These are phyloP conservation scores for Brassica nigra DNA, from an alignment of 345 rosid species.

Conservation along the genomic window DNA sequence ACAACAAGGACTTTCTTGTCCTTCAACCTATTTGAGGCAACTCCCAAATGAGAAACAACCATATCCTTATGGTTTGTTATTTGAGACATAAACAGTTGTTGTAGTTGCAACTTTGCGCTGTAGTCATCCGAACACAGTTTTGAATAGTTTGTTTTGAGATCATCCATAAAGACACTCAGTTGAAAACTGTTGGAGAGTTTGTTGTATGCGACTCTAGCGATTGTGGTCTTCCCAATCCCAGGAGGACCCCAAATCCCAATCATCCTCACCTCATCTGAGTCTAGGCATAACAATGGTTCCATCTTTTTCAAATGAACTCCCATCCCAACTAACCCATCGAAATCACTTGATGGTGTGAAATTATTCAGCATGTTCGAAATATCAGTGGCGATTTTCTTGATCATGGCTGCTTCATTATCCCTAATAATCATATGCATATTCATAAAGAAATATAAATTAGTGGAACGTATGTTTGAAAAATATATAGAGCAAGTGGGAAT, in stretches of 20 bases:
- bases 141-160: background rate
- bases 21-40: background rate
- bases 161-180: background rate
- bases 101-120: background rate
- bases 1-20: background rate
- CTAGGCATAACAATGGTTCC: background rate
- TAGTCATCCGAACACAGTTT: constrained; percentile 14
- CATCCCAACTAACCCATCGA: background rate
- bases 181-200: background rate
- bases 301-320: background rate
- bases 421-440: background rate
- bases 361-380: background rate
- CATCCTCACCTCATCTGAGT: background rate
- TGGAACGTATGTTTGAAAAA: no score
- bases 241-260: background rate
- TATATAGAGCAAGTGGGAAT: background rate
- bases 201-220: background rate
- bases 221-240: background rate
- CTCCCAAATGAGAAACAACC: background rate
- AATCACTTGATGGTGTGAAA: background rate
- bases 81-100: background rate
- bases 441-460: no score
- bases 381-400: background rate
- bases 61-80: background rate
- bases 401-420: background rate